Base-by-base conservation (phyloP, 139 green algal species). In the Zygnema cylindricum region DNA sequence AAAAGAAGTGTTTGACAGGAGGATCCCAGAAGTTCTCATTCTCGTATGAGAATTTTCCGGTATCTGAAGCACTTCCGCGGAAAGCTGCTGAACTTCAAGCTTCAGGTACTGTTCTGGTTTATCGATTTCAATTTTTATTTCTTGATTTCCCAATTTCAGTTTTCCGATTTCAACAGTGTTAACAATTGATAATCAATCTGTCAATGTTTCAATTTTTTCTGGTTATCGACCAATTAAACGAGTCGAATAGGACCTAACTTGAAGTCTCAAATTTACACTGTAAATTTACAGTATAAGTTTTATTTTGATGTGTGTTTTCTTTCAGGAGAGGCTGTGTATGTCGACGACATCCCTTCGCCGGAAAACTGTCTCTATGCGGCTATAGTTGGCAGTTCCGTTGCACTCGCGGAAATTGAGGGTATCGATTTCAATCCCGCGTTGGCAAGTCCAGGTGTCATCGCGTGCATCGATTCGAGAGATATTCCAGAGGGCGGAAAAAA, bases 271-370 rank as follows among this genome's bases (percentile, higher is more conserved):
- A n/a, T n/a, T n/a, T n/a, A n/a, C n/a, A n/a, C n/a, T n/a, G n/a
- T n/a, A n/a, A n/a, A n/a, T n/a, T n/a, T n/a, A n/a, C n/a, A n/a
- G n/a, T n/a, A n/a, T n/a, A n/a, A n/a, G n/a, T n/a, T n/a, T n/a
- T n/a, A n/a, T n/a, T n/a, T n/a, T n/a, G n/a, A n/a, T n/a, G n/a
- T n/a, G n/a, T n/a, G n/a, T n/a, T n/a, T n/a, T n/a, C n/a, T 35
- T n/a, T 23, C 78, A 86, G 95, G 95, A 1, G 92, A 95, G 41
- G 93, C 94, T 0, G 41, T 91, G 40, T 97, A 95, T 88, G 91
- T 91, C 0, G 91, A 91, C 3, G 94, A 97, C 88, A 43, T 92
- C 1, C 87, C 91, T 1, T 2, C 90, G 0, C 54, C 81, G 1
- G 21, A 38, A 1, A 77, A 43, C 1, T 85, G 89, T n/a, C 92